Evolutionary conservation across 352 stramenopile genomes (phyloP), one percentile per base, ranked within the genome.

Genomic region (Globisporangium paroecandrum): DNA sequence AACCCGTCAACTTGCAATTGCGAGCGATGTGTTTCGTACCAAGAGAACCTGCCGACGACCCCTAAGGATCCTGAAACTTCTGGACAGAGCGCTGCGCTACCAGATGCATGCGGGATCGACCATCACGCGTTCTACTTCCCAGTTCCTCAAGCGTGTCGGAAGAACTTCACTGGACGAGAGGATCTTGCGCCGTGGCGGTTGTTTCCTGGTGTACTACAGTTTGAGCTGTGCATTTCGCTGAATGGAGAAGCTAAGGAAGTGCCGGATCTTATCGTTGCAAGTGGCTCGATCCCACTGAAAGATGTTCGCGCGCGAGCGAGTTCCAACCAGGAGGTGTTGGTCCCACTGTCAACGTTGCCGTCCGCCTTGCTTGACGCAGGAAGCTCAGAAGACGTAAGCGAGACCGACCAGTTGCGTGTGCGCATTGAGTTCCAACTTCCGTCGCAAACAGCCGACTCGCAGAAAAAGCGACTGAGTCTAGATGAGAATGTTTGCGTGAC

Each of bases 121-220:
- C 85, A 93, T 46, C 84, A 95, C 55, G 83, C 87, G n/a, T 90
- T 82, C 63, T 93, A 89, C 49, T 95, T 93, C 60, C 87, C 85
- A 20, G 75, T 95, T 18, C 85, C 85, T 6, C 87, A 94, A 72
- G 82, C 85, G 6, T 82, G 74, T 54, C 80, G 85, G 15, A 91
- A 90, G 70, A 92, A 89, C 66, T 92, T 90, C 60, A 85, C 85
- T 18, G 83, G 86, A 3, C 83, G 84, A 47, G 77, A 90, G 41
- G 83, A 93, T 73, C 72, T 95, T 22, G 87, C 87, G 20, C 79
- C 85, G 10, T 95, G 87, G 87, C 81, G 79, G 38, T 70, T 81
- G 29, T 93, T 93, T 65, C 87, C 87, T 34, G 87, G 87, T 10
- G 49, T 89, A 32, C 51, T 95, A 3, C 75, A 82, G 66, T 92